Base-by-base conservation (phyloP, 805 yeast genomes). In the Candida caryicola region DNA sequence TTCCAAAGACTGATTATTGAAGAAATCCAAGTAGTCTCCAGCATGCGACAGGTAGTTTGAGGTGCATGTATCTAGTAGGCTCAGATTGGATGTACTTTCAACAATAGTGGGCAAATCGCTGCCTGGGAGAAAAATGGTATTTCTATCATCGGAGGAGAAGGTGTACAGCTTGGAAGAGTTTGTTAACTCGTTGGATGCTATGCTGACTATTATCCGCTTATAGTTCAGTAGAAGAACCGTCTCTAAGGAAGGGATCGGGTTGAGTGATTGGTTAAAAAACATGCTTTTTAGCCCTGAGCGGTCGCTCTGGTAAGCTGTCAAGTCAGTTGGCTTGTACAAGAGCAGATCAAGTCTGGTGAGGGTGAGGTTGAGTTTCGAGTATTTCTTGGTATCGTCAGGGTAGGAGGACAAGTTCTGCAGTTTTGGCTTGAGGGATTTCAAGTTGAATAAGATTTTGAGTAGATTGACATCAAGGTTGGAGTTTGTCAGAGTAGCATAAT, bases 391-490 rank as follows among this genome's bases (percentile, higher is more conserved):
- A 3, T 25, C 23, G 17, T 29, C 31, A 4, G 41, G 27, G 4
- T 26, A 9, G 14, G 38, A 23, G 7, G 34, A 21, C 5, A 28
- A 10, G 26, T 4, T 16, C 16, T 32, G 10, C 8, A 21, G 9
- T 21, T 21, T 21, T 21, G 25, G 25, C 8, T 28, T 17, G 13
- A 60, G 52, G 26, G 57, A 40, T 19, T 55, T 52, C 33, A 62
- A 48, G 31, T 51, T 54, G 34, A 62, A 39, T 18, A 67, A 46
- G 7, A 69, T 9, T 39, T 58, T 63, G n/a, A 68, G 30, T 17
- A 55, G 44, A 37, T 59, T 59, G n/a, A 61, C 69, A 29, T 61
- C 49, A 47, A 60, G 35, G 38, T 59, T 60, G 26, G 65, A 55
- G 40, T 66, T 67, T 4, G 71, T 58, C 2, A 26, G 17, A 1